phyloP scores from a whole-genome alignment of 116 monocot species.

The Posidonia oceanica region DNA sequence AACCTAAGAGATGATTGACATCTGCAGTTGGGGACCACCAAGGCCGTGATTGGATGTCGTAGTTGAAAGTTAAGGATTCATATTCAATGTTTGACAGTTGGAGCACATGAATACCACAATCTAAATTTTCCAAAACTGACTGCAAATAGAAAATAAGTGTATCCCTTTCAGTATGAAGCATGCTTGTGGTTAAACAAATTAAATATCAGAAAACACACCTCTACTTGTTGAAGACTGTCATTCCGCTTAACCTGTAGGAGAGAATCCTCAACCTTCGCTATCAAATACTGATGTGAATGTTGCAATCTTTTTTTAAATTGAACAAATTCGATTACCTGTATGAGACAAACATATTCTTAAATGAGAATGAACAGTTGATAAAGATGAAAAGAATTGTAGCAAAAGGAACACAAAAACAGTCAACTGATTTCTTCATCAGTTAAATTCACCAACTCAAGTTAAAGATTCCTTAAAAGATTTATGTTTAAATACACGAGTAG shows the following conservation, averaged over 20 bases:
- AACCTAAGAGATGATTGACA: slow-evolving; percentile 67
- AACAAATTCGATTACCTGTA: slow-evolving; percentile 91
- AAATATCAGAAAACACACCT: slow-evolving; percentile 28
- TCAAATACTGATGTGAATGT: slow-evolving; percentile 65
- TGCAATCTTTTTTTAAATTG: slow-evolving; percentile 75
- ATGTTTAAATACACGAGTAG: too few species aligned
- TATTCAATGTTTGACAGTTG: slow-evolving; percentile 40
- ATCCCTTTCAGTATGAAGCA: not conserved
- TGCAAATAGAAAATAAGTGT: slow-evolving; percentile 19
- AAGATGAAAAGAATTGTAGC: too few species aligned
- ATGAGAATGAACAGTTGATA: too few species aligned
- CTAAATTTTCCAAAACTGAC: slow-evolving; percentile 43
- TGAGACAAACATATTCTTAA: not conserved
- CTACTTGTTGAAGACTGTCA: slow-evolving; percentile 50
- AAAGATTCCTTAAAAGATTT: too few species aligned
- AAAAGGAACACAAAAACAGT: too few species aligned
- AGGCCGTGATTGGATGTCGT: slow-evolving; percentile 74
- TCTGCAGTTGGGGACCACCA: slow-evolving; percentile 82
- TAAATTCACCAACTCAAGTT: too few species aligned
- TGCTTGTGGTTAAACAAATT: not conserved
- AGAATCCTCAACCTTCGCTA: slow-evolving; percentile 49
- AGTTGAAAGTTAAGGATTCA: slow-evolving; percentile 68
- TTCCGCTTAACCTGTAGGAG: slow-evolving; percentile 69
- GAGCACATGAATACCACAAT: slow-evolving; percentile 46
- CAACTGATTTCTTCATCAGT: too few species aligned